Evolutionary conservation across 2,329 filamentous ascomycete genomes (phyloP).

Genomic region (Fusarium sp.): DNA sequence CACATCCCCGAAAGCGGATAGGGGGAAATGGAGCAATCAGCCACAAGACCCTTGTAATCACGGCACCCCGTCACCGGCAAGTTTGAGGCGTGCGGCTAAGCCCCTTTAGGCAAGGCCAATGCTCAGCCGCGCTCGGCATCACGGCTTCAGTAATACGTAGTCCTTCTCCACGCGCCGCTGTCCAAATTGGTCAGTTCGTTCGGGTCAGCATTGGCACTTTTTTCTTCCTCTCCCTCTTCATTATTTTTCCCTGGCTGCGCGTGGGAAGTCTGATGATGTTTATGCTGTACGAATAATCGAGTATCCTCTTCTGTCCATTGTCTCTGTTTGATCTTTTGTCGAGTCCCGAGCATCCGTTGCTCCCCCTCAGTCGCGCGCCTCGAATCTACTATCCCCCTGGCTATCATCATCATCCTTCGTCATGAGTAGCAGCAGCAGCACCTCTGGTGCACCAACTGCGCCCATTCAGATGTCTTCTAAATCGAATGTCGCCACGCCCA

Average conservation of each 20-base stretch:
- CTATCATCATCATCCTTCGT: slow-evolving; percentile 16
- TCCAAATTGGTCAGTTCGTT: slow-evolving; percentile 40
- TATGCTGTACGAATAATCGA: slow-evolving; percentile 34
- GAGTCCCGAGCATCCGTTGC: not conserved
- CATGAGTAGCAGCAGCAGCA: slow-evolving; percentile 59
- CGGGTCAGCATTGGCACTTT: slow-evolving; percentile 32
- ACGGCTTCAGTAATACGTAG: slow-evolving; percentile 45
- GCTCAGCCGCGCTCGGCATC: slow-evolving; percentile 47
- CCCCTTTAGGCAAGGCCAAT: slow-evolving; percentile 32
- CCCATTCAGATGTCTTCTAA: slow-evolving; percentile 69
- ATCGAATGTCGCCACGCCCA: slow-evolving; percentile 63
- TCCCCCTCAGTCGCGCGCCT: not conserved
- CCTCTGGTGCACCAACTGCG: slow-evolving; percentile 53
- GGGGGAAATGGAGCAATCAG: slow-evolving; percentile 28
- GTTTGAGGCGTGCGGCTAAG: slow-evolving; percentile 25
- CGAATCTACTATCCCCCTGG: slow-evolving; percentile 14
- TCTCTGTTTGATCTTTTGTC: not conserved
- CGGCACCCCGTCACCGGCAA: slow-evolving; percentile 15
- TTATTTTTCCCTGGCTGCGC: slow-evolving; percentile 18
- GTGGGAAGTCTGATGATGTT: slow-evolving; percentile 32
- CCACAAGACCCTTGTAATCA: slow-evolving; percentile 43
- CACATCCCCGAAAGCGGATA: slow-evolving; percentile 16
- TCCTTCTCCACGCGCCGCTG: slow-evolving; percentile 42
- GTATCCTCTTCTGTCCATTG: slow-evolving; percentile 12
- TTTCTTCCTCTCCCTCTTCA: not conserved